Evolutionary conservation across 768 basidiomycete species (phyloP).

Genomic region (Hydnomerulius pinastri): DNA sequence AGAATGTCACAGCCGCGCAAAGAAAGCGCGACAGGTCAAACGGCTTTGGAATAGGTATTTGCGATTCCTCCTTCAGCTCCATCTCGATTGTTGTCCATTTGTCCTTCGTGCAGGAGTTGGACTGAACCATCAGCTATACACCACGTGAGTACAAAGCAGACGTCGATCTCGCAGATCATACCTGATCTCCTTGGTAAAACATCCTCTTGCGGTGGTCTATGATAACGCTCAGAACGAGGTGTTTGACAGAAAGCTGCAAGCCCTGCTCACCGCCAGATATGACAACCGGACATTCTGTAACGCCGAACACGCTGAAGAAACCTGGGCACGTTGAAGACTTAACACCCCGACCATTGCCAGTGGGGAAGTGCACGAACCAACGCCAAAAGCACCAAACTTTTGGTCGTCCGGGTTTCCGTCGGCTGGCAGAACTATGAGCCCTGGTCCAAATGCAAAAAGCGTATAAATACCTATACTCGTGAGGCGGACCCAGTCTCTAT

Average conservation of each 20-base stretch:
- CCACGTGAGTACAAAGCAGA: not conserved
- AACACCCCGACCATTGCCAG: not conserved
- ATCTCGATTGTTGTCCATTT: constrained; percentile 51
- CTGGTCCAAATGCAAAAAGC: not conserved
- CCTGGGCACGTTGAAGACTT: not conserved
- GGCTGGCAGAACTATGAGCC: constrained; percentile 28
- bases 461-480: constrained; percentile 42
- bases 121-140: constrained; percentile 4
- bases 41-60: constrained; percentile 40
- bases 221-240: not conserved
- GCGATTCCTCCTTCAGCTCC: constrained; percentile 41
- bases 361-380: constrained; percentile 19
- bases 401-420: constrained; percentile 55
- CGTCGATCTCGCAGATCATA: not conserved
- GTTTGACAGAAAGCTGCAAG: not conserved
- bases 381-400: constrained; percentile 51
- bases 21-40: constrained; percentile 51
- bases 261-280: constrained; percentile 19
- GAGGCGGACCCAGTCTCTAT: constrained; percentile 48
- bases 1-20: constrained; percentile 50
- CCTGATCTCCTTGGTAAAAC: constrained; percentile 10
- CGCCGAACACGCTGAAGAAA: constrained; percentile 31
- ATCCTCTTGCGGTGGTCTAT: constrained; percentile 1
- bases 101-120: not conserved
- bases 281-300: constrained; percentile 30